Evolutionary conservation across 371 early-diverging fungal genomes (phyloP).

Genomic region (Dichotomocladium elegans): DNA sequence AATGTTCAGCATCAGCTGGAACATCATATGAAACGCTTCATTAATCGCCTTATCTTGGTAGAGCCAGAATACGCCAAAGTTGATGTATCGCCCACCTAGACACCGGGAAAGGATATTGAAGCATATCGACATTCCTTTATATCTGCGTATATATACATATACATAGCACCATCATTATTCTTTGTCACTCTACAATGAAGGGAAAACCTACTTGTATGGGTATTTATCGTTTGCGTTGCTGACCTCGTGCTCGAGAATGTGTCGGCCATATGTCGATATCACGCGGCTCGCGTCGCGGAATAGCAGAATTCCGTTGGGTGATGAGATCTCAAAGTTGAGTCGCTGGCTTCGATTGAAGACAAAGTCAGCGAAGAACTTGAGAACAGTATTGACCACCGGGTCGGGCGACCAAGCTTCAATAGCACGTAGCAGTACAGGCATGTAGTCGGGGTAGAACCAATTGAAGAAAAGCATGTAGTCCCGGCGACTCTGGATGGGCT

Average conservation of each 20-base stretch:
- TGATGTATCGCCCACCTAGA: constrained; percentile 80
- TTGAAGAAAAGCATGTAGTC: constrained; percentile 76
- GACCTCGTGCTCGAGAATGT: constrained; percentile 26
- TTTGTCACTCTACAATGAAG: too few species aligned
- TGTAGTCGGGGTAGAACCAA: constrained; percentile 77
- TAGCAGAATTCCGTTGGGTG: constrained; percentile 85
- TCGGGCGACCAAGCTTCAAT: constrained; percentile 70
- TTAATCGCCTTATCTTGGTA: constrained; percentile 86
- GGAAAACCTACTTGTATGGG: constrained; percentile 18
- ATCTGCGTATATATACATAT: too few species aligned
- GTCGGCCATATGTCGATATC: constrained; percentile 39
- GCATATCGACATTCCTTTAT: constrained; percentile 78
- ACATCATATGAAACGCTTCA: constrained; percentile 61
- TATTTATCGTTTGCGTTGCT: constrained; percentile 26
- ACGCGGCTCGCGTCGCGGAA: constrained; percentile 83
- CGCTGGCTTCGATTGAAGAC: constrained; percentile 78
- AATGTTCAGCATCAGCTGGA: constrained; percentile 68
- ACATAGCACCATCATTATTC: too few species aligned
- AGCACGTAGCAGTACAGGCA: constrained; percentile 58
- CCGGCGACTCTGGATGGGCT: constrained; percentile 58
- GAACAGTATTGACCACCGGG: constrained; percentile 61
- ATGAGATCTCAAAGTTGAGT: constrained; percentile 79
- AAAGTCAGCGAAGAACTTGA: constrained; percentile 80
- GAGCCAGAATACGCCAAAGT: constrained; percentile 89
- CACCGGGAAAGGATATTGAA: constrained; percentile 71